Percentiles rank a stretch among this genome's conserved stretches.
phyloP scores from a whole-genome alignment of 2,329 filamentous ascomycete genomes.

The Arthrobotrys megalospora region DNA sequence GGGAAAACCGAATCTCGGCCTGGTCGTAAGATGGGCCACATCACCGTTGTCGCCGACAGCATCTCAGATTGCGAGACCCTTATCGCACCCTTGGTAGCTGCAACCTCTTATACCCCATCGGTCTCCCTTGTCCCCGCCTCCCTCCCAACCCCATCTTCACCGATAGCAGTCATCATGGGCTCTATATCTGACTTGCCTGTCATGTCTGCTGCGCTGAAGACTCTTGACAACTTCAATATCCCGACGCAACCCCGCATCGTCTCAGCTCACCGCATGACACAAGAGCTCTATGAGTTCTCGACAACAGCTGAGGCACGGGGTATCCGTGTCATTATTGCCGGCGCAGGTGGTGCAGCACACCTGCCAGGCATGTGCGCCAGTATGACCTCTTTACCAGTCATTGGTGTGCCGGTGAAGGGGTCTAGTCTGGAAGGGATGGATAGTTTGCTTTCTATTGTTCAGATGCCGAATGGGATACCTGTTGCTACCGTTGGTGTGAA shows the following conservation, averaged over 20 bases:
- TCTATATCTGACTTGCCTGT: constrained; percentile 83
- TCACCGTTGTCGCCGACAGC: constrained; percentile 75
- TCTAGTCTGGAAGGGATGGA: constrained; percentile 81
- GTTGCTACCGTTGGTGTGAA: constrained; percentile 84
- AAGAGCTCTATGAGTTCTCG: constrained; percentile 79
- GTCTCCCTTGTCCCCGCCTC: constrained; percentile 60
- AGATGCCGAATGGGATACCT: constrained; percentile 82
- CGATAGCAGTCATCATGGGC: constrained; percentile 86
- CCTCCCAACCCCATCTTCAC: constrained; percentile 69
- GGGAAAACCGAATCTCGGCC: constrained; percentile 66
- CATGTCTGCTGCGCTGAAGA: constrained; percentile 76
- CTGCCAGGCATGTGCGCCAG: constrained; percentile 82
- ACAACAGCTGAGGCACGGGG: constrained; percentile 76
- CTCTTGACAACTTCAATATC: constrained; percentile 79
- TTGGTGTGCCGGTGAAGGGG: constrained; percentile 83
- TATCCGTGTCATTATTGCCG: constrained; percentile 81
- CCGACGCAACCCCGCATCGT: constrained; percentile 82
- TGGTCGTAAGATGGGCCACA: constrained; percentile 50
- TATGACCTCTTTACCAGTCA: constrained; percentile 80
- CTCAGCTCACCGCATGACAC: constrained; percentile 82
- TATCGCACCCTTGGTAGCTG: constrained; percentile 75
- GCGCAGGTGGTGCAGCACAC: constrained; percentile 81
- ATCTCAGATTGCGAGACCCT: constrained; percentile 78
- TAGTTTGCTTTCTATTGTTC: constrained; percentile 80
- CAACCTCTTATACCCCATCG: constrained; percentile 41